Percentiles rank a stretch among this genome's conserved stretches.
phyloP scores from a whole-genome alignment of 2,329 filamentous ascomycete genomes.

The Colletotrichum sansevieriae region DNA sequence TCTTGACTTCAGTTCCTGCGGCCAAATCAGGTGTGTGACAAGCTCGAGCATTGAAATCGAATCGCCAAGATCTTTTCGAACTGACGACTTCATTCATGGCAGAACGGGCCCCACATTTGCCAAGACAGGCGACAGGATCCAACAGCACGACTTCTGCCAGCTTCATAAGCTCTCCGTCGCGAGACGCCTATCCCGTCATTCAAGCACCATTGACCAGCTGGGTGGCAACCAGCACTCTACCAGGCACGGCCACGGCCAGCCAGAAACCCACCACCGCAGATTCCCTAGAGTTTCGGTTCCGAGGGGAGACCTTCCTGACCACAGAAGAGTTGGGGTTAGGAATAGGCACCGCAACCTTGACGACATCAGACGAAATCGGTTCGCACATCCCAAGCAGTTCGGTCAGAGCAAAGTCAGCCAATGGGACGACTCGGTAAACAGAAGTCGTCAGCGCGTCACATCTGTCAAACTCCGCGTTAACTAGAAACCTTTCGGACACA shows the following conservation, averaged over 20 bases:
- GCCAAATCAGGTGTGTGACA: slow-evolving; percentile 3
- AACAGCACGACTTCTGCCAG: slow-evolving; percentile 12
- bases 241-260: neutral
- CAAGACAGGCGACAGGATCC: slow-evolving; percentile 14
- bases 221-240: neutral
- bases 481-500: neutral
- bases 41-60: neutral
- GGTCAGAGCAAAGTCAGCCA: neutral
- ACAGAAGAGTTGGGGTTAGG: neutral
- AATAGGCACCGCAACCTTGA: neutral
- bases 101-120: neutral
- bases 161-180: slow-evolving; percentile 8
- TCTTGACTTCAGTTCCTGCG: slow-evolving; percentile 2
- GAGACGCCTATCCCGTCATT: neutral
- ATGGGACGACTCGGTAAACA: neutral
- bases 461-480: neutral
- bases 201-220: neutral
- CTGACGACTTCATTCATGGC: slow-evolving; percentile 14
- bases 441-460: slow-evolving; percentile 15
- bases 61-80: neutral
- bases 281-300: neutral
- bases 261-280: neutral
- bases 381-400: neutral
- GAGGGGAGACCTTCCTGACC: slow-evolving; percentile 6
- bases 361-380: slow-evolving; percentile 23